Conservation (phyloP, 2,329 filamentous ascomycete species). For the Hymenoscyphus fraxineus region DNA sequence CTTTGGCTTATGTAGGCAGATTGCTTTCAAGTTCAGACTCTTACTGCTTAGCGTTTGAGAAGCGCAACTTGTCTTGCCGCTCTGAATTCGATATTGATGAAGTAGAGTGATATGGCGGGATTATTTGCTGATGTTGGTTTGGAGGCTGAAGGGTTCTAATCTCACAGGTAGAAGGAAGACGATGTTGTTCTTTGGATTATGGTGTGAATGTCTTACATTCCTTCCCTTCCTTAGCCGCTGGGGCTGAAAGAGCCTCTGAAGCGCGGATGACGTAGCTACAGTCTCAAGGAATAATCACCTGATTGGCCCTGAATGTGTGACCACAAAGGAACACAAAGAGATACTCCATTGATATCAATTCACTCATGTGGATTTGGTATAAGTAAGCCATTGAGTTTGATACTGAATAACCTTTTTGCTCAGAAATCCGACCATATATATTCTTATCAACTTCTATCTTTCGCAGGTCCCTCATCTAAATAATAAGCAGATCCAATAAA, state of each 20-base stretch:
- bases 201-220: conserved; percentile 3
- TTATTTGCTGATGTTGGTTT: conserved; percentile 2
- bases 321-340: too few relatives aligned
- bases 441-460: too few relatives aligned
- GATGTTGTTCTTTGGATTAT: background rate
- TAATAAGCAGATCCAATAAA: too few relatives aligned
- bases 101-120: background rate
- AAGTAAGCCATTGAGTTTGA: too few relatives aligned
- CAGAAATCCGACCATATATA: too few relatives aligned
- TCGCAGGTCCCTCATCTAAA: too few relatives aligned
- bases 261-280: background rate
- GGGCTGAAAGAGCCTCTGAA: background rate
- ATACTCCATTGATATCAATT: too few relatives aligned
- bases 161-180: background rate
- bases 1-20: too few relatives aligned
- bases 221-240: background rate
- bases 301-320: background rate
- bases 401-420: too few relatives aligned
- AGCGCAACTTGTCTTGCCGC: conserved; percentile 5
- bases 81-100: background rate
- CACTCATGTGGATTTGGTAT: too few relatives aligned
- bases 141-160: background rate
- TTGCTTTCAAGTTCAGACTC: background rate
- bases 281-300: background rate
- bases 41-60: conserved; percentile 5